These are phyloP conservation scores for Diaporthe citri DNA, from an alignment of 2,329 filamentous ascomycete genomes.

Conservation along the genomic window DNA sequence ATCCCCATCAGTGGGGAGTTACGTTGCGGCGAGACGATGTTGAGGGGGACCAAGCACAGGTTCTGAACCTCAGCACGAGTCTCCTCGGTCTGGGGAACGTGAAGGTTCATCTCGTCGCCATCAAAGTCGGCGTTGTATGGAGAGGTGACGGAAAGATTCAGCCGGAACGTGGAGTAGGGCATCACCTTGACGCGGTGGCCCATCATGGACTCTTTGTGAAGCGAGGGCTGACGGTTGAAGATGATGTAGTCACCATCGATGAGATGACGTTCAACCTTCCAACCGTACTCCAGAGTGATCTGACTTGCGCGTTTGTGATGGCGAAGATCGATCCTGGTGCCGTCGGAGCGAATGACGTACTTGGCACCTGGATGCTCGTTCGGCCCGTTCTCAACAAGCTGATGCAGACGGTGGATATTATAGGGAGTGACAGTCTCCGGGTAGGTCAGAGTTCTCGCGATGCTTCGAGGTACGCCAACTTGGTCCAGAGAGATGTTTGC, in stretches of 20 bases:
- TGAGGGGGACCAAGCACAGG: constrained; percentile 96
- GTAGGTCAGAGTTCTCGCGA: constrained; percentile 93
- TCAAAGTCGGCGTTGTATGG: constrained; percentile 99
- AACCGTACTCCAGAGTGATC: constrained; percentile 92
- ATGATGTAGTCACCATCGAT: constrained; percentile 98
- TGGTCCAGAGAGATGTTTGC: constrained; percentile 96
- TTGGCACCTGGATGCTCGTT: constrained; percentile 96
- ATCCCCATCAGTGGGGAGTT: constrained; percentile 99
- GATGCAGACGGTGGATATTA: constrained; percentile 93
- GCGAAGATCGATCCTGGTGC: constrained; percentile 92
- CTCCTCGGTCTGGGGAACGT: constrained; percentile 98
- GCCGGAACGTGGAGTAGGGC: constrained; percentile 98
- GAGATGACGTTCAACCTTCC: constrained; percentile 98
- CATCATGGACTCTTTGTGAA: constrained; percentile 99
- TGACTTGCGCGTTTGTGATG: constrained; percentile 91
- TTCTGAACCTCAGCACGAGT: constrained; percentile 94
- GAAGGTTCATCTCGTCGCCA: constrained; percentile 99
- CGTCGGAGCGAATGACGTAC: constrained; percentile 94
- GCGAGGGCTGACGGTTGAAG: constrained; percentile 98
- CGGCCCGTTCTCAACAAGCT: constrained; percentile 91
- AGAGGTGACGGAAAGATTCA: constrained; percentile 97
- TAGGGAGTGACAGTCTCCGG: constrained; percentile 97
- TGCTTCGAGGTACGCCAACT: constrained; percentile 95
- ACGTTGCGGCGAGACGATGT: constrained; percentile 97
- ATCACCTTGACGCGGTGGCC: constrained; percentile 97